These are phyloP conservation scores for Cupressus sempervirens DNA, from an alignment of 75 land plant genomes.

Conservation along the genomic window DNA sequence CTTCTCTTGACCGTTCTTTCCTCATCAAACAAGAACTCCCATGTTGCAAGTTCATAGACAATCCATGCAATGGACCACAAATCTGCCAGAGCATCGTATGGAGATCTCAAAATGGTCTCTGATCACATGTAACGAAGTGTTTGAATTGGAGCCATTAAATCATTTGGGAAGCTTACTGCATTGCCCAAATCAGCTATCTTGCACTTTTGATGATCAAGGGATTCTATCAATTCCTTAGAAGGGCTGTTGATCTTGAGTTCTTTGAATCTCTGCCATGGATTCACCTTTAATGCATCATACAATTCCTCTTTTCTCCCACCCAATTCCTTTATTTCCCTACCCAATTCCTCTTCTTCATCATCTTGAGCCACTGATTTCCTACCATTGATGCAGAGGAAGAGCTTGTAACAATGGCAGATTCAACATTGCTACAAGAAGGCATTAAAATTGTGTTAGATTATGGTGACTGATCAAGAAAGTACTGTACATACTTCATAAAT, in stretches of 20 bases:
- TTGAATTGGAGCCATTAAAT: slow-evolving; percentile 76
- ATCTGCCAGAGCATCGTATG: slow-evolving; percentile 81
- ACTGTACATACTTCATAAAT: too few species aligned
- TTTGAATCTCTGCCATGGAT: too few species aligned
- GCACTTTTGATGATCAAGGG: slow-evolving; percentile 29
- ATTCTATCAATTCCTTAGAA: too few species aligned
- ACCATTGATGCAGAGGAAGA: too few species aligned
- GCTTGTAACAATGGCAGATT: too few species aligned
- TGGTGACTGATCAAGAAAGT: too few species aligned
- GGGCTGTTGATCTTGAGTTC: too few species aligned
- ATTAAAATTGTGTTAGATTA: too few species aligned
- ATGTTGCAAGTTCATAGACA: too few species aligned
- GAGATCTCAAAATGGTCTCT: slow-evolving; percentile 70
- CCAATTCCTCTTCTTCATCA: background rate
- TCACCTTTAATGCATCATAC: too few species aligned
- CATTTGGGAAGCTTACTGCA: slow-evolving; percentile 23
- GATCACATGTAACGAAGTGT: slow-evolving; percentile 83
- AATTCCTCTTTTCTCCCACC: slow-evolving; percentile 1
- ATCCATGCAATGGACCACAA: slow-evolving; percentile 69
- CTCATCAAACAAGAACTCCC: slow-evolving; percentile 53
- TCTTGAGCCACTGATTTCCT: slow-evolving; percentile 47
- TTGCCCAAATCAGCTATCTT: slow-evolving; percentile 86
- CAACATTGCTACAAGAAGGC: slow-evolving; percentile 6
- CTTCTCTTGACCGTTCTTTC: background rate
- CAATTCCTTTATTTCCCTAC: background rate